A percentile compares a stretch with the other conserved stretches of the same genome.
Conservation (phyloP, 495 filamentous ascomycete genomes). For the Penicillium psychrofluorescens region DNA sequence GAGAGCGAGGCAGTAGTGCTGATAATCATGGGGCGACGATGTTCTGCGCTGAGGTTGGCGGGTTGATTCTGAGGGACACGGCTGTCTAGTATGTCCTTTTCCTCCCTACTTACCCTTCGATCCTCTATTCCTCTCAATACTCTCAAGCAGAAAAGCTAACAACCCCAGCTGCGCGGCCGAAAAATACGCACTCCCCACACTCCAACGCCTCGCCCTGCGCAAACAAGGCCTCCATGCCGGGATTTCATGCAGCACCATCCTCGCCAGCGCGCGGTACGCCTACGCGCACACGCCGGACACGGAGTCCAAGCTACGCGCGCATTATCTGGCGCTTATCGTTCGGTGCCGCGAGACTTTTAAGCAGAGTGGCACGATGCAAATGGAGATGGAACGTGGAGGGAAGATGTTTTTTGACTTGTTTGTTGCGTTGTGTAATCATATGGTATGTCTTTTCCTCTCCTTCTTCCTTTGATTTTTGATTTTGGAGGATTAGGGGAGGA, state of each 20-base stretch:
- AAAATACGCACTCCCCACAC: constrained; percentile 69
- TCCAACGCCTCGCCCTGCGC: constrained; percentile 74
- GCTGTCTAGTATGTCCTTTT: constrained; percentile 59
- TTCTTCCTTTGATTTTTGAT: constrained; percentile 2
- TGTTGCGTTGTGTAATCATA: constrained; percentile 87
- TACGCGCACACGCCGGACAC: constrained; percentile 84
- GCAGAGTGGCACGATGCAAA: constrained; percentile 91
- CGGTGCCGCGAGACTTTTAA: constrained; percentile 80
- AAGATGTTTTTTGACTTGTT: constrained; percentile 90
- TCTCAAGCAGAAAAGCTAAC: not conserved
- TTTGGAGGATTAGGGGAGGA: not conserved
- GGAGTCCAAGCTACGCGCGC: constrained; percentile 80
- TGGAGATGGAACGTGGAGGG: constrained; percentile 83
- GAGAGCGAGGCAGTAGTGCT: constrained; percentile 3
- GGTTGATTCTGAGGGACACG: constrained; percentile 75
- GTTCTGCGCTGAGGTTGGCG: constrained; percentile 56
- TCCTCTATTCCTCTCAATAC: not conserved
- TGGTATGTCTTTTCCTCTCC: constrained; percentile 36
- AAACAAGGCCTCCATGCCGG: constrained; percentile 82
- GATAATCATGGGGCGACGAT: constrained; percentile 51
- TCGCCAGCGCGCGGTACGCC: constrained; percentile 74
- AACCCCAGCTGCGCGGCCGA: constrained; percentile 65
- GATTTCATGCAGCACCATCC: constrained; percentile 76
- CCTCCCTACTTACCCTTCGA: not conserved
- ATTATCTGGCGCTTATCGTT: constrained; percentile 90